These are phyloP conservation scores for Coffea canephora DNA, from an alignment of 257 asterid species.

Conservation along the genomic window DNA sequence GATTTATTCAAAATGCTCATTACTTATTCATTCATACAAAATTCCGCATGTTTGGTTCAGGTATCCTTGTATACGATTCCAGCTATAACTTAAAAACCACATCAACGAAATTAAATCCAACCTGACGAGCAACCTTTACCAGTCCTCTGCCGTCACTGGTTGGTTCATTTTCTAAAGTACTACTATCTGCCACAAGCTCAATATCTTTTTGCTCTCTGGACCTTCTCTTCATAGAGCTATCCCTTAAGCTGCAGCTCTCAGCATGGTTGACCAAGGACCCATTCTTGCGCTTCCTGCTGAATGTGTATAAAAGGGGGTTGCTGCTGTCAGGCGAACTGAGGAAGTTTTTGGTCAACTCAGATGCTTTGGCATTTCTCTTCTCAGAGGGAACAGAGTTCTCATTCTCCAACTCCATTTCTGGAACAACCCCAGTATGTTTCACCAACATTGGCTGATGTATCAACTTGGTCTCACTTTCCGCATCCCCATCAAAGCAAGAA, in stretches of 20 bases:
- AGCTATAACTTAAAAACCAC: background rate
- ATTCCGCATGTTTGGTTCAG: background rate
- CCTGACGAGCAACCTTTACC: conserved; percentile 48
- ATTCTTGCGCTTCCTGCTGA: conserved; percentile 52
- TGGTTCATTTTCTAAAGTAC: conserved; percentile 18
- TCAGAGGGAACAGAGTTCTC: conserved; percentile 23
- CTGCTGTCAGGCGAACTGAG: conserved; percentile 15
- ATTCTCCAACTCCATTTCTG: conserved; percentile 25
- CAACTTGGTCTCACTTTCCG: conserved; percentile 27
- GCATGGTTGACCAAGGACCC: conserved; percentile 27
- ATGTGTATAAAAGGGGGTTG: conserved; percentile 26
- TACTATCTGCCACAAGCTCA: conserved; percentile 21
- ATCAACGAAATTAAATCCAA: conserved; percentile 17
- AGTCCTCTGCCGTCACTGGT: conserved; percentile 25
- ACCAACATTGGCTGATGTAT: conserved; percentile 31
- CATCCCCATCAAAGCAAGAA: conserved; percentile 1
- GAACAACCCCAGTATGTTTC: conserved; percentile 33
- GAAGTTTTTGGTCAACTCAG: conserved; percentile 20
- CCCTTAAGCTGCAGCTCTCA: conserved; percentile 24
- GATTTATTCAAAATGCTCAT: background rate
- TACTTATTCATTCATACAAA: background rate
- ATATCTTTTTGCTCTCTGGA: conserved; percentile 12
- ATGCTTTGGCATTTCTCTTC: conserved; percentile 13
- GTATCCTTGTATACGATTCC: background rate
- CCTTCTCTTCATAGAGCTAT: conserved; percentile 20